Conservation (phyloP, 495 filamentous ascomycete genomes). For the Parathielavia hyrcaniae region DNA sequence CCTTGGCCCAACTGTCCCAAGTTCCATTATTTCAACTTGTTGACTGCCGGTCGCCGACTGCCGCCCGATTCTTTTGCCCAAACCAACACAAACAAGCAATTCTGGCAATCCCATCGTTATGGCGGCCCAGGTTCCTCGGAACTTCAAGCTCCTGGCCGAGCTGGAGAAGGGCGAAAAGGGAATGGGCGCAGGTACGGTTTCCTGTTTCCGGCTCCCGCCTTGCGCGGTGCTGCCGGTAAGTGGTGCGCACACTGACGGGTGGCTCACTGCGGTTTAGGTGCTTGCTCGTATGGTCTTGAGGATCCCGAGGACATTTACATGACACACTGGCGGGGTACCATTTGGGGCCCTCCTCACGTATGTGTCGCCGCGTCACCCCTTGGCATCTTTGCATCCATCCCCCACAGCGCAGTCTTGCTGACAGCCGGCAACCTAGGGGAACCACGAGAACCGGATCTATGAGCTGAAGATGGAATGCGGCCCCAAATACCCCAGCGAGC, state of each 20-base stretch:
- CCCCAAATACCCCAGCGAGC: slow-evolving; percentile 76
- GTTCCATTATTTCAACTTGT: background rate
- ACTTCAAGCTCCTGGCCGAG: slow-evolving; percentile 94
- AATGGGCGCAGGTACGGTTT: slow-evolving; percentile 70
- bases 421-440: slow-evolving; percentile 53
- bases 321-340: slow-evolving; percentile 98
- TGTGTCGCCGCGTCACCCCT: background rate
- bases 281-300: slow-evolving; percentile 92
- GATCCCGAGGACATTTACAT: slow-evolving; percentile 94
- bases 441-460: slow-evolving; percentile 98
- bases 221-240: background rate
- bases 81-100: background rate
- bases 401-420: background rate
- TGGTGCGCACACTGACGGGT: background rate
- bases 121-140: slow-evolving; percentile 82
- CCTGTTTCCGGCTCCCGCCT: background rate
- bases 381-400: background rate
- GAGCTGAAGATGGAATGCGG: slow-evolving; percentile 96
- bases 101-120: slow-evolving; percentile 18
- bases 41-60: background rate
- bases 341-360: slow-evolving; percentile 94
- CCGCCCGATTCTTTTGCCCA: background rate
- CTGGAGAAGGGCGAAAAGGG: slow-evolving; percentile 99
- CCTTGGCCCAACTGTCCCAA: background rate
- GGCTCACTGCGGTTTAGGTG: slow-evolving; percentile 51